phyloP scores from a whole-genome alignment of 805 yeast species.

The Lipomyces yamadae region DNA sequence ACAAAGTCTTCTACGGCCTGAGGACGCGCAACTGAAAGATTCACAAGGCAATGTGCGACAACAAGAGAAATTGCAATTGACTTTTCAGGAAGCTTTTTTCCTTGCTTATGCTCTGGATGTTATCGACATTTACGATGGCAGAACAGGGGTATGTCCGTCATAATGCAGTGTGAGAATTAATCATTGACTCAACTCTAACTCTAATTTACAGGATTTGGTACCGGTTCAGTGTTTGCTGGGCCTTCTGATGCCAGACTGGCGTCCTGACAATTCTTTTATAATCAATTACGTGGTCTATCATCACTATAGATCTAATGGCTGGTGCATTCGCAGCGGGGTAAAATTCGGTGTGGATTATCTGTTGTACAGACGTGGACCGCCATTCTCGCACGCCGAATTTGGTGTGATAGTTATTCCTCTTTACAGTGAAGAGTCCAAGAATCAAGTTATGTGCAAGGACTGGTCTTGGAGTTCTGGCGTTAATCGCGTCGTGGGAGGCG shows the following conservation, averaged over 20 bases:
- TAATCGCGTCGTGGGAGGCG: slow-evolving; percentile 84
- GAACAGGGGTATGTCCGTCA: slow-evolving; percentile 27
- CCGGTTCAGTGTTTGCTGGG: slow-evolving; percentile 23
- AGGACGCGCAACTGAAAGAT: slow-evolving; percentile 47
- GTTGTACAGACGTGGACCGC: slow-evolving; percentile 89
- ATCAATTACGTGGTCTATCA: slow-evolving; percentile 75
- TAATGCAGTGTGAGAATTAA: neutral
- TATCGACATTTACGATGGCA: slow-evolving; percentile 46
- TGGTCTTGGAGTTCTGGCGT: slow-evolving; percentile 70
- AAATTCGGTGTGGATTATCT: slow-evolving; percentile 90
- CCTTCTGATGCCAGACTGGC: slow-evolving; percentile 41
- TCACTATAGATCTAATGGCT: slow-evolving; percentile 84
- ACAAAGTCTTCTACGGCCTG: slow-evolving; percentile 43
- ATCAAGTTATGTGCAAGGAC: slow-evolving; percentile 43
- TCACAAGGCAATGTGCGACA: slow-evolving; percentile 42
- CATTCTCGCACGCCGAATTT: slow-evolving; percentile 91
- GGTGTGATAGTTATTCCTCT: slow-evolving; percentile 61
- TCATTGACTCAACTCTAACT: slow-evolving; percentile 1
- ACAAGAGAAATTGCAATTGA: slow-evolving; percentile 62
- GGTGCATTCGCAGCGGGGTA: slow-evolving; percentile 92
- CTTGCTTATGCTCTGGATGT: slow-evolving; percentile 62
- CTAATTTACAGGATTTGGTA: slow-evolving; percentile 18
- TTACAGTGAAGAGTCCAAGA: slow-evolving; percentile 42
- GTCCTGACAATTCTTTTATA: slow-evolving; percentile 51
- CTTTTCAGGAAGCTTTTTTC: slow-evolving; percentile 77